These are phyloP conservation scores for Boletus tomentosulus DNA, from an alignment of 768 basidiomycete species.

Conservation along the genomic window DNA sequence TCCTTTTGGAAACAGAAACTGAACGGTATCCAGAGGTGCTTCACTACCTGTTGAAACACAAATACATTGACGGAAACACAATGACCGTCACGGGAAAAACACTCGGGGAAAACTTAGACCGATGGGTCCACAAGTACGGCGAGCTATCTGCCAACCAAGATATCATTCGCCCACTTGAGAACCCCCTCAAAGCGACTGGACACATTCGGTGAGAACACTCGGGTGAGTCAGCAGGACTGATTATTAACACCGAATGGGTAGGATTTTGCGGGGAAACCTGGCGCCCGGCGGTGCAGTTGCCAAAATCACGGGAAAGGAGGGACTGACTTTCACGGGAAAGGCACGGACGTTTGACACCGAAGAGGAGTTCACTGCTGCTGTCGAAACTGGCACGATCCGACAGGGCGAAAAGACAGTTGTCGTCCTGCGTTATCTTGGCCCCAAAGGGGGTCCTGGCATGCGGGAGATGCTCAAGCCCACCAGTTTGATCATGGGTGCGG, in stretches of 20 bases:
- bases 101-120: conserved; percentile 88
- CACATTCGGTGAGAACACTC: conserved; percentile 67
- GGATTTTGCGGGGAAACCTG: conserved; percentile 87
- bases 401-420: conserved; percentile 96
- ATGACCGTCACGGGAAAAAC: conserved; percentile 89
- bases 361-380: conserved; percentile 80
- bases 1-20: neutral
- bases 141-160: conserved; percentile 72
- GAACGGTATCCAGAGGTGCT: conserved; percentile 59
- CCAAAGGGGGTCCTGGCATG: conserved; percentile 98
- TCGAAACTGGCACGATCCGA: conserved; percentile 84
- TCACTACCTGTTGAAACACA: conserved; percentile 79
- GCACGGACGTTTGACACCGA: conserved; percentile 92
- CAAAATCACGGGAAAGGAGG: conserved; percentile 96
- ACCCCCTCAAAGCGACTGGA: conserved; percentile 85
- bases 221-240: neutral
- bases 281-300: conserved; percentile 95
- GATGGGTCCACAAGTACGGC: conserved; percentile 79
- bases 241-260: conserved; percentile 26
- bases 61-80: conserved; percentile 85
- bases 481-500: conserved; percentile 97
- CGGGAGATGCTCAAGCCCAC: conserved; percentile 99
- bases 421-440: conserved; percentile 93
- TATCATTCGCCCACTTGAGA: conserved; percentile 81
- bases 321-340: conserved; percentile 82